Conservation (phyloP, 495 filamentous ascomycete genomes). For the Podospora sp. region DNA sequence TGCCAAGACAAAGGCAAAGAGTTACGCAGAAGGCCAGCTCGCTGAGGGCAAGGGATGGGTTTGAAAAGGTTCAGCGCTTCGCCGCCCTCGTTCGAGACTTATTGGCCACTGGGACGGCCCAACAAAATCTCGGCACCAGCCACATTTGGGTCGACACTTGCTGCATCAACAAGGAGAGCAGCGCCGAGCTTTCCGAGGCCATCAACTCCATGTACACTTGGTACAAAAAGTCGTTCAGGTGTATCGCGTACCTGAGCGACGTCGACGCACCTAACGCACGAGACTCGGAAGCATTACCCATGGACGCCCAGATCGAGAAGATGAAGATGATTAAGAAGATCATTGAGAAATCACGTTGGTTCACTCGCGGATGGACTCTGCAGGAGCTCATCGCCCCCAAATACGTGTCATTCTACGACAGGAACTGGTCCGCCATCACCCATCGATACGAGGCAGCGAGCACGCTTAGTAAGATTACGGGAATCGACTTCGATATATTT, state of each 20-base stretch:
- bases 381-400: not conserved
- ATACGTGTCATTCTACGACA: not conserved
- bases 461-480: not conserved
- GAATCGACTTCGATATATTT: not conserved
- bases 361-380: not conserved
- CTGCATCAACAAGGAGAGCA: conserved; percentile 10
- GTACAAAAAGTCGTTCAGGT: not conserved
- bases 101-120: not conserved
- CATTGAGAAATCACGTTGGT: not conserved
- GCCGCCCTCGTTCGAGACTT: not conserved
- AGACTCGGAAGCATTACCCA: too few relatives aligned
- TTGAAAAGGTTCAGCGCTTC: not conserved
- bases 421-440: not conserved
- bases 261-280: not conserved
- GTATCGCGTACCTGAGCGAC: not conserved
- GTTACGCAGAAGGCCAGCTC: conserved; percentile 1
- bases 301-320: too few relatives aligned
- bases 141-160: conserved; percentile 6
- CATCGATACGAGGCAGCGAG: not conserved
- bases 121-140: not conserved
- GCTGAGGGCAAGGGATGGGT: not conserved
- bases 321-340: not conserved
- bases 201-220: conserved; percentile 8
- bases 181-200: conserved; percentile 5
- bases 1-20: conserved; percentile 3